phyloP scores from a whole-genome alignment of 2,329 filamentous ascomycete genomes.

The Cadophora luteo-olivacea region DNA sequence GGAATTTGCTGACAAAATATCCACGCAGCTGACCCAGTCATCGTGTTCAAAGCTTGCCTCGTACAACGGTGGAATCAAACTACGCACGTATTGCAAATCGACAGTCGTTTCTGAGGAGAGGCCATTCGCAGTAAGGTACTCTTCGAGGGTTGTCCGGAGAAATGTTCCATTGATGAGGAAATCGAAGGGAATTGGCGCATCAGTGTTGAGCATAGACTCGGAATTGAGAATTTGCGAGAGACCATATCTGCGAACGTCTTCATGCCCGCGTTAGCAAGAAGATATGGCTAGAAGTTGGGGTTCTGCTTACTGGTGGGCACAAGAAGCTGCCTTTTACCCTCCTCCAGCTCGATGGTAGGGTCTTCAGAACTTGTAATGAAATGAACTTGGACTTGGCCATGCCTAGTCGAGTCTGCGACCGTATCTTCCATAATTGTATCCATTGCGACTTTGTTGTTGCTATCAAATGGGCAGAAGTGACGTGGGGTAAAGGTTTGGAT shows the following conservation, averaged over 20 bases:
- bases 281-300: not conserved
- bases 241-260: slow-evolving; percentile 73
- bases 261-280: slow-evolving; percentile 20
- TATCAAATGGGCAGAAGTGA: not conserved
- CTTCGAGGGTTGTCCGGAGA: slow-evolving; percentile 85
- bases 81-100: slow-evolving; percentile 91
- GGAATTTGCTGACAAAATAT: slow-evolving; percentile 76
- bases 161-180: slow-evolving; percentile 96
- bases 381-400: slow-evolving; percentile 68
- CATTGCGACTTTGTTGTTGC: slow-evolving; percentile 15
- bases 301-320: slow-evolving; percentile 61
- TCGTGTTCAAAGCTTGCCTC: slow-evolving; percentile 95
- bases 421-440: slow-evolving; percentile 32
- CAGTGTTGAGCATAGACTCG: slow-evolving; percentile 71
- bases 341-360: slow-evolving; percentile 60
- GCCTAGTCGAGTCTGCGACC: slow-evolving; percentile 26
- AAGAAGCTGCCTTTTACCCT: slow-evolving; percentile 66
- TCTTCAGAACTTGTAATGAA: slow-evolving; percentile 70
- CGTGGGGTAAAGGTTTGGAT: not conserved
- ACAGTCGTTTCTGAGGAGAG: slow-evolving; percentile 88
- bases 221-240: slow-evolving; percentile 75
- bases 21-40: slow-evolving; percentile 92
- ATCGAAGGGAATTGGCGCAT: slow-evolving; percentile 79
- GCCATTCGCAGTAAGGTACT: slow-evolving; percentile 85
- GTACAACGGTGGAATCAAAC: slow-evolving; percentile 86